phyloP scores from a whole-genome alignment of 1,284 basidiomycete species.

The Xerocomus minutiporus region DNA sequence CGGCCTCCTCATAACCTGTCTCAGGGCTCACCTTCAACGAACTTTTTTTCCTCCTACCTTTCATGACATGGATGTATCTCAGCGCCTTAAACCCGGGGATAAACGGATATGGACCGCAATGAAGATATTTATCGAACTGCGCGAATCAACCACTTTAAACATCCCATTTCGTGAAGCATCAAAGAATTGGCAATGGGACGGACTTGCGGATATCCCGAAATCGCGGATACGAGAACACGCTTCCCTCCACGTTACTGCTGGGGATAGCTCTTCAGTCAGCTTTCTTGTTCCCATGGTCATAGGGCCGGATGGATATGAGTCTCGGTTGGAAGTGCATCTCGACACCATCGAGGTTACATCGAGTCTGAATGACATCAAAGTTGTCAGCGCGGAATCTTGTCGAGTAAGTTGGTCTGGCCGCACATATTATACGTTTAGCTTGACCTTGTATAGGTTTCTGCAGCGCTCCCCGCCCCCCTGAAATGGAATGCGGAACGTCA shows the following conservation, averaged over 20 bases:
- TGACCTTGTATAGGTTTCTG: slow-evolving; percentile 46
- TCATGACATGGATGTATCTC: slow-evolving; percentile 55
- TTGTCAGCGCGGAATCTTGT: slow-evolving; percentile 74
- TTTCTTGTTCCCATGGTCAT: slow-evolving; percentile 82
- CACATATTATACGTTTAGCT: not conserved
- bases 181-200: slow-evolving; percentile 89
- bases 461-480: slow-evolving; percentile 61
- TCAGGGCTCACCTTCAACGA: slow-evolving; percentile 70
- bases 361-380: slow-evolving; percentile 80
- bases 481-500: slow-evolving; percentile 67
- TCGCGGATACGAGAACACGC: slow-evolving; percentile 60
- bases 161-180: slow-evolving; percentile 86
- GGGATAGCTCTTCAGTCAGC: slow-evolving; percentile 77
- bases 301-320: slow-evolving; percentile 68
- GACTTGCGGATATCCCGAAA: slow-evolving; percentile 43
- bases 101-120: slow-evolving; percentile 76
- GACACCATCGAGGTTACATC: slow-evolving; percentile 75
- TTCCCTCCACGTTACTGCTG: slow-evolving; percentile 70
- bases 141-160: slow-evolving; percentile 69
- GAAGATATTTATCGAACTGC: slow-evolving; percentile 75
- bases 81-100: slow-evolving; percentile 67
- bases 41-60: slow-evolving; percentile 81
- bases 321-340: slow-evolving; percentile 77
- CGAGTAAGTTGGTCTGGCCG: slow-evolving; percentile 42
- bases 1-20: slow-evolving; percentile 3